These are phyloP conservation scores for Coemansia sp. DNA, from an alignment of 192 early-diverging fungal genomes.

Conservation along the genomic window DNA sequence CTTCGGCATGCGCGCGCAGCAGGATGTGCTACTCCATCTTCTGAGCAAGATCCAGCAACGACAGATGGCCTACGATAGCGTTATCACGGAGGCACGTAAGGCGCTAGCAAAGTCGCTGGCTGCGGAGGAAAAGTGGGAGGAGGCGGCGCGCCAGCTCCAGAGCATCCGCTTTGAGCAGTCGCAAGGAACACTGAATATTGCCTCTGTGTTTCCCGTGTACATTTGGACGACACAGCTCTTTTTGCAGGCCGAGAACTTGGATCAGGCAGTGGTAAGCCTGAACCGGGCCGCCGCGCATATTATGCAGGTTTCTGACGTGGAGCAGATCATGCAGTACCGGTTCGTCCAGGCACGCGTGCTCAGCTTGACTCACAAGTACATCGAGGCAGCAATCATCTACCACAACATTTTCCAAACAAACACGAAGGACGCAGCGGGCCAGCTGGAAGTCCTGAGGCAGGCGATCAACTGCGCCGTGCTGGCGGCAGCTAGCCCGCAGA, in stretches of 20 bases:
- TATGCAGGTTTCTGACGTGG: constrained; percentile 53
- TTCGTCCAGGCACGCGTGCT: constrained; percentile 78
- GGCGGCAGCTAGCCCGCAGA: constrained; percentile 86
- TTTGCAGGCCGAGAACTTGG: constrained; percentile 80
- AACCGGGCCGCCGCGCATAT: constrained; percentile 78
- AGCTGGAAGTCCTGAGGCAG: constrained; percentile 57
- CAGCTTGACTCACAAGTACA: constrained; percentile 82
- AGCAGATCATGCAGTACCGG: constrained; percentile 67
- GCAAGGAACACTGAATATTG: constrained; percentile 64
- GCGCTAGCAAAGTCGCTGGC: constrained; percentile 74
- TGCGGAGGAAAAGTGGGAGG: constrained; percentile 72
- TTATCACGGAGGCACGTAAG: constrained; percentile 58
- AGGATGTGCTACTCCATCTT: constrained; percentile 62
- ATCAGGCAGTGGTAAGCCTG: constrained; percentile 77
- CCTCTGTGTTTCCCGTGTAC: constrained; percentile 77
- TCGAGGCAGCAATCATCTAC: constrained; percentile 81
- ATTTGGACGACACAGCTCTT: constrained; percentile 81
- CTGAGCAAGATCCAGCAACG: constrained; percentile 71
- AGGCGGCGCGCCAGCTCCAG: constrained; percentile 83
- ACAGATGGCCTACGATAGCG: constrained; percentile 78
- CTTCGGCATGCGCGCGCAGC: constrained; percentile 43
- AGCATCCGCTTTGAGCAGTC: constrained; percentile 90
- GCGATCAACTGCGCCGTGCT: constrained; percentile 91
- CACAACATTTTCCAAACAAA: constrained; percentile 77
- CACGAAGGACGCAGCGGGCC: constrained; percentile 61